These are phyloP conservation scores for Lotus japonicus DNA, from an alignment of 306 rosid species.

Conservation along the genomic window DNA sequence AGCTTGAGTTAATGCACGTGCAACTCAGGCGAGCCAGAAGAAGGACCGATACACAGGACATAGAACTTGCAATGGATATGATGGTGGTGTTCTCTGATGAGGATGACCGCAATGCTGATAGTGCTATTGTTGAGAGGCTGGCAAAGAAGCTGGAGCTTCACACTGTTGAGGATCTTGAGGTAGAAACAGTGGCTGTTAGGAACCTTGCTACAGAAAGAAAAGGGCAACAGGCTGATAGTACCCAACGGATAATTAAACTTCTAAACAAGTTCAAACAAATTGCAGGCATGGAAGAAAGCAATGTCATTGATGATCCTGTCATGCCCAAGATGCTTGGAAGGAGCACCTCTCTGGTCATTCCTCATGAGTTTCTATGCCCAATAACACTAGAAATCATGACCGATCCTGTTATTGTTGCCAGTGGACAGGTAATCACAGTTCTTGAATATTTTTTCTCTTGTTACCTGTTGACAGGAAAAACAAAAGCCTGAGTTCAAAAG, in stretches of 20 bases:
- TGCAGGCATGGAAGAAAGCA: constrained; percentile 53
- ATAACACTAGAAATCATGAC: constrained; percentile 82
- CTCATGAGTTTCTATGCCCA: constrained; percentile 88
- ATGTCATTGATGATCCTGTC: constrained; percentile 39
- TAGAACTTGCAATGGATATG: constrained; percentile 91
- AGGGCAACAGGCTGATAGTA: constrained; percentile 44
- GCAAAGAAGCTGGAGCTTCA: constrained; percentile 67
- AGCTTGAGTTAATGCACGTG: constrained; percentile 75
- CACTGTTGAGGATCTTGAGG: constrained; percentile 52
- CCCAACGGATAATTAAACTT: constrained; percentile 47
- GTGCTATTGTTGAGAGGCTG: constrained; percentile 64
- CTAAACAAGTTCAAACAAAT: constrained; percentile 50
- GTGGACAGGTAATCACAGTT: constrained; percentile 67
- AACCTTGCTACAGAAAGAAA: constrained; percentile 52
- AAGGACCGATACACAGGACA: constrained; percentile 79
- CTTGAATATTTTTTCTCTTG: not conserved
- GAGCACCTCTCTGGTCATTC: constrained; percentile 57
- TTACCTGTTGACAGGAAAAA: not conserved
- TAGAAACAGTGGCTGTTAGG: constrained; percentile 55
- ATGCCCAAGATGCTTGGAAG: constrained; percentile 34
- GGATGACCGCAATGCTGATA: constrained; percentile 56
- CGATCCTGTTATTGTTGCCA: constrained; percentile 82
- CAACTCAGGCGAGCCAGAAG: constrained; percentile 71
- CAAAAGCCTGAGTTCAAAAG: not conserved
- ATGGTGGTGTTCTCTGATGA: constrained; percentile 67